phyloP scores from a whole-genome alignment of 2,329 filamentous ascomycete genomes.

The Aspergillus persii region DNA sequence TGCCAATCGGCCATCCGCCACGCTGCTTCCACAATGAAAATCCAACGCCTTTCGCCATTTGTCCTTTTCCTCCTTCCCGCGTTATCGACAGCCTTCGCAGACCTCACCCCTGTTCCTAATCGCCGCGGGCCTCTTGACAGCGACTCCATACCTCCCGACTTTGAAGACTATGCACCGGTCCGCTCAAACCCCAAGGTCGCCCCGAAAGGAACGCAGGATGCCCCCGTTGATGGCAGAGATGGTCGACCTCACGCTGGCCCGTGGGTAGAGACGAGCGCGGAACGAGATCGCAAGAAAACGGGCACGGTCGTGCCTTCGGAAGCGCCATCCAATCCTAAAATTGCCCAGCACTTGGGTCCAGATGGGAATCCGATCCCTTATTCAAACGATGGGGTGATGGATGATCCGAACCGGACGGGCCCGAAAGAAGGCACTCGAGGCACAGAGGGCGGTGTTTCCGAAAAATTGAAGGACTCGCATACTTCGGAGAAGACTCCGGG shows the following conservation, averaged over 20 bases:
- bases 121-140: slow-evolving; percentile 14
- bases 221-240: slow-evolving; percentile 87
- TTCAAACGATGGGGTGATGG: slow-evolving; percentile 80
- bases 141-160: slow-evolving; percentile 17
- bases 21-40: slow-evolving; percentile 30
- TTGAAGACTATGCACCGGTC: slow-evolving; percentile 12
- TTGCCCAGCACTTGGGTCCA: slow-evolving; percentile 40
- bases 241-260: slow-evolving; percentile 91
- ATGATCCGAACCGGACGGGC: slow-evolving; percentile 71
- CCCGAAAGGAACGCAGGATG: slow-evolving; percentile 67
- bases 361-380: slow-evolving; percentile 47
- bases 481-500: slow-evolving; percentile 73
- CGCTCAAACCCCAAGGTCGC: slow-evolving; percentile 17
- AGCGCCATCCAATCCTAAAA: slow-evolving; percentile 24
- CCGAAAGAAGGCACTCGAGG: slow-evolving; percentile 85
- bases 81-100: slow-evolving; percentile 27
- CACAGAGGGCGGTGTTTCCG: slow-evolving; percentile 83
- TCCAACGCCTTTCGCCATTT: slow-evolving; percentile 28
- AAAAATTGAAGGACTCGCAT: slow-evolving; percentile 77
- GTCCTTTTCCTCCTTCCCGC: slow-evolving; percentile 37
- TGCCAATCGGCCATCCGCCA: neutral
- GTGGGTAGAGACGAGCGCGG: slow-evolving; percentile 52
- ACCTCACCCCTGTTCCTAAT: slow-evolving; percentile 12
- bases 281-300: slow-evolving; percentile 45
- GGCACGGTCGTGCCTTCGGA: slow-evolving; percentile 37